phyloP scores from a whole-genome alignment of 176 grass and related monocot species.

The Triticum dicoccoides region DNA sequence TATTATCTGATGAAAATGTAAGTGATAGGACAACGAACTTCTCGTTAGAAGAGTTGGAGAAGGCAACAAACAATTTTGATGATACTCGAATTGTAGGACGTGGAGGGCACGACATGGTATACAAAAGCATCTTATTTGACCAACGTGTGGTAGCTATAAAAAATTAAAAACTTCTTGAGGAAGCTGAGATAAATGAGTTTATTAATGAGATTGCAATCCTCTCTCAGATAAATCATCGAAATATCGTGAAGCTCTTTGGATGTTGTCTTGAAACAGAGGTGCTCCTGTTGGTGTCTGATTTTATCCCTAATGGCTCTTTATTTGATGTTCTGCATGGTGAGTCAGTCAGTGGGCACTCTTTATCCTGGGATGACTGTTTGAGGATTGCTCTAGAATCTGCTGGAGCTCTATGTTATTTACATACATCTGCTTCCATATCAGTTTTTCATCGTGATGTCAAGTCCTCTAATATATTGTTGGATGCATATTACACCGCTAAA shows the following conservation, averaged over 20 bases:
- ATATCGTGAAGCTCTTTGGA: neutral
- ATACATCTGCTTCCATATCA: conserved; percentile 2
- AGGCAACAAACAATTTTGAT: neutral
- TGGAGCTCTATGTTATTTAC: neutral
- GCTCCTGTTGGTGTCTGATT: neutral
- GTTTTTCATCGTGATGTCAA: neutral
- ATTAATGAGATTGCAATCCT: neutral
- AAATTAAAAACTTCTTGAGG: neutral
- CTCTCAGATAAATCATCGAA: neutral
- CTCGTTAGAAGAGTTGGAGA: neutral
- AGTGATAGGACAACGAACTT: neutral
- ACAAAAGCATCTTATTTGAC: neutral
- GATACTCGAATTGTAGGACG: neutral
- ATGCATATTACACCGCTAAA: neutral
- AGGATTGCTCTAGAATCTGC: neutral
- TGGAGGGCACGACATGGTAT: neutral
- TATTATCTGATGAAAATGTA: neutral
- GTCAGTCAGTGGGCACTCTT: neutral
- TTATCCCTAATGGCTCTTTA: neutral
- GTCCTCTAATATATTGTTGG: neutral
- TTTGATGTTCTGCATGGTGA: neutral
- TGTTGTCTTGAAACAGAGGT: neutral
- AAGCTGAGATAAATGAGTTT: neutral
- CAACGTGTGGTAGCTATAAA: neutral
- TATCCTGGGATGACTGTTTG: neutral